Percentiles rank a stretch among this genome's conserved stretches.
phyloP scores from a whole-genome alignment of 2,329 filamentous ascomycete genomes.

The Rasamsonia emersonii region DNA sequence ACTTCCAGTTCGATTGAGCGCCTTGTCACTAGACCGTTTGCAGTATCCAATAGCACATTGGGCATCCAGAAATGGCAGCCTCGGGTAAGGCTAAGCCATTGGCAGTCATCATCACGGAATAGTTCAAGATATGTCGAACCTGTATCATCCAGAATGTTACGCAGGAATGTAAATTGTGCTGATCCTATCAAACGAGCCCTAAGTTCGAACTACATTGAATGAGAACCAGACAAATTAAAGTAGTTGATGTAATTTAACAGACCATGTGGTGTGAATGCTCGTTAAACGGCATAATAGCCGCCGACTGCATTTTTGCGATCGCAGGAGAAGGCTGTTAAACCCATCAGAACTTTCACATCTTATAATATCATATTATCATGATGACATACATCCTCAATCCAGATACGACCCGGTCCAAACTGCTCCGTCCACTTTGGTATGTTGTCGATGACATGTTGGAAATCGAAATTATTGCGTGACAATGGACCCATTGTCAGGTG shows the following conservation, averaged over 20 bases:
- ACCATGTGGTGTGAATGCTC: neutral
- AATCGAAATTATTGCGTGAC: neutral
- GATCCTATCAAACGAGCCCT: neutral
- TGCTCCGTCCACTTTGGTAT: neutral
- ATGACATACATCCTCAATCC: neutral
- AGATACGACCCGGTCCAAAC: neutral
- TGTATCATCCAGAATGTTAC: neutral
- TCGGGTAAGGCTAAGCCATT: neutral
- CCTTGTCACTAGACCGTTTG: neutral
- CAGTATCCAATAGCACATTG: neutral
- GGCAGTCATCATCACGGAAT: neutral
- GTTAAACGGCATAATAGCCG: no score
- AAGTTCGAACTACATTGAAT: neutral
- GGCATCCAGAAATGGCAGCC: neutral
- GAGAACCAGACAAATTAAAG: neutral
- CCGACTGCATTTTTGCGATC: no score
- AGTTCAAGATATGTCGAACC: neutral
- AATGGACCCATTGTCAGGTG: no score
- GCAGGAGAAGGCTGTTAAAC: no score
- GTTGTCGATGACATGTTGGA: neutral
- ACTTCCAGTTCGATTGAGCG: neutral
- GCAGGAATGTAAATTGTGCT: neutral
- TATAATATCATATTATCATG: no score
- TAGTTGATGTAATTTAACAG: constrained; percentile 1
- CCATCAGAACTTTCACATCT: no score